phyloP scores from a whole-genome alignment of 768 basidiomycete genomes.

The Psilocybe tampanensis region DNA sequence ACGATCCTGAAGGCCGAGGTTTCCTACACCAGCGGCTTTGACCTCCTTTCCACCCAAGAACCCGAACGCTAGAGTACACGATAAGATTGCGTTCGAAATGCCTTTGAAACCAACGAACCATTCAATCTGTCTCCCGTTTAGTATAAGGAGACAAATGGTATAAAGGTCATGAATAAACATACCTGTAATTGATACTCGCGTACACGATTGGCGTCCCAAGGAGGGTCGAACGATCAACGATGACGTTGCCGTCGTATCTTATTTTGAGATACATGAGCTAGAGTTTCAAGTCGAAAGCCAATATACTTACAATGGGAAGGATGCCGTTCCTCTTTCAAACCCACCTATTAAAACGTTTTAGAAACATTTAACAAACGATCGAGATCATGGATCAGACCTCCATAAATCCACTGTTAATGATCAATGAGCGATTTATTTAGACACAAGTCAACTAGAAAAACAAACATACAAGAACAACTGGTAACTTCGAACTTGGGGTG shows the following conservation, averaged over 20 bases:
- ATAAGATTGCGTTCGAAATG: not conserved
- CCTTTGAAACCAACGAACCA: not conserved
- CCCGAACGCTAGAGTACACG: slow-evolving; percentile 40
- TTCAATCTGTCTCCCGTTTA: slow-evolving; percentile 1
- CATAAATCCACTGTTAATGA: slow-evolving; percentile 51
- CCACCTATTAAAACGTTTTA: slow-evolving; percentile 7
- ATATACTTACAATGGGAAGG: slow-evolving; percentile 30
- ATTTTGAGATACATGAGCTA: not conserved
- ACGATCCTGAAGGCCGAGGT: slow-evolving; percentile 70
- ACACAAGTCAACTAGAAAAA: too few relatives aligned
- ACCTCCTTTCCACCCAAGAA: slow-evolving; percentile 57
- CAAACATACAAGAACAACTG: slow-evolving; percentile 53
- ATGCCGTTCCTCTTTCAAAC: slow-evolving; percentile 26
- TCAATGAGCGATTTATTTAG: not conserved
- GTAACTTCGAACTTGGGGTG: slow-evolving; percentile 45
- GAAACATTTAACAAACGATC: slow-evolving; percentile 18
- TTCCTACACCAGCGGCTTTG: slow-evolving; percentile 53
- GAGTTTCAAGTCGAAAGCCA: not conserved
- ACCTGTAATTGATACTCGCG: slow-evolving; percentile 58
- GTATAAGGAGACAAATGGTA: not conserved
- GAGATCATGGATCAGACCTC: slow-evolving; percentile 29
- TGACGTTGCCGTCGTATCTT: slow-evolving; percentile 45
- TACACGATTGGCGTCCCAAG: slow-evolving; percentile 48
- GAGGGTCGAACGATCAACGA: slow-evolving; percentile 49
- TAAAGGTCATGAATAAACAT: not conserved